A percentile compares a stretch with the other conserved stretches of the same genome.
These are phyloP conservation scores for Ceratobasidium sp. DNA, from an alignment of 1,284 basidiomycete species.

Conservation along the genomic window DNA sequence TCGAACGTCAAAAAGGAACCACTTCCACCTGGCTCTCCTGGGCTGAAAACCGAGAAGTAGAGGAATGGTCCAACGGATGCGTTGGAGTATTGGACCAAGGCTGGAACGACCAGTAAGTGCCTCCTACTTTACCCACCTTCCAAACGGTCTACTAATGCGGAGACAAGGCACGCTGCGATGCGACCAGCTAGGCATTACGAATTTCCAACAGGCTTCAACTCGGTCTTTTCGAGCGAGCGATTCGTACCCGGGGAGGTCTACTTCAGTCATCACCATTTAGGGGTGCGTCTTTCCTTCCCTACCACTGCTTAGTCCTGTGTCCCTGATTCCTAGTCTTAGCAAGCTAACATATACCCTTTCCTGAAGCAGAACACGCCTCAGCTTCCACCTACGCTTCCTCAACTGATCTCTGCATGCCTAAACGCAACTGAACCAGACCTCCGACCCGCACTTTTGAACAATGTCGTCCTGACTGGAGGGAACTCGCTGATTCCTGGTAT, in stretches of 20 bases:
- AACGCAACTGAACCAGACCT: conserved; percentile 92
- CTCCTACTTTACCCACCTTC: neutral
- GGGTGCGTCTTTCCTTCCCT: conserved; percentile 65
- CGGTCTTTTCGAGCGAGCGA: conserved; percentile 86
- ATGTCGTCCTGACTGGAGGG: conserved; percentile 96
- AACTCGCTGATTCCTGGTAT: conserved; percentile 90
- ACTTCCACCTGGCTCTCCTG: conserved; percentile 85
- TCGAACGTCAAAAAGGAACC: conserved; percentile 80
- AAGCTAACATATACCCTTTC: conserved; percentile 32
- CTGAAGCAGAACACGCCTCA: conserved; percentile 59
- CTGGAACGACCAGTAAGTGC: conserved; percentile 86
- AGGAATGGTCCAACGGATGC: conserved; percentile 93
- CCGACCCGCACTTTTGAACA: conserved; percentile 88
- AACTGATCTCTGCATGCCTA: conserved; percentile 84
- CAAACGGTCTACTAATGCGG: neutral
- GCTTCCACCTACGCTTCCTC: conserved; percentile 80
- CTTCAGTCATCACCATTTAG: conserved; percentile 85
- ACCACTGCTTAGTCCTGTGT: conserved; percentile 28
- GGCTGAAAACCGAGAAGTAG: conserved; percentile 88
- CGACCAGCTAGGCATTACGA: conserved; percentile 83
- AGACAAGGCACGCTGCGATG: conserved; percentile 65
- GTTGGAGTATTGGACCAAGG: conserved; percentile 88
- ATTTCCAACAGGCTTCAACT: conserved; percentile 95
- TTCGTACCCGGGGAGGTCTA: conserved; percentile 90
- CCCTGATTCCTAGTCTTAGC: conserved; percentile 11